Percentiles rank a stretch among this genome's conserved stretches.
Conservation (phyloP, 1,284 basidiomycete genomes). For the Anthracocystis setariae region DNA sequence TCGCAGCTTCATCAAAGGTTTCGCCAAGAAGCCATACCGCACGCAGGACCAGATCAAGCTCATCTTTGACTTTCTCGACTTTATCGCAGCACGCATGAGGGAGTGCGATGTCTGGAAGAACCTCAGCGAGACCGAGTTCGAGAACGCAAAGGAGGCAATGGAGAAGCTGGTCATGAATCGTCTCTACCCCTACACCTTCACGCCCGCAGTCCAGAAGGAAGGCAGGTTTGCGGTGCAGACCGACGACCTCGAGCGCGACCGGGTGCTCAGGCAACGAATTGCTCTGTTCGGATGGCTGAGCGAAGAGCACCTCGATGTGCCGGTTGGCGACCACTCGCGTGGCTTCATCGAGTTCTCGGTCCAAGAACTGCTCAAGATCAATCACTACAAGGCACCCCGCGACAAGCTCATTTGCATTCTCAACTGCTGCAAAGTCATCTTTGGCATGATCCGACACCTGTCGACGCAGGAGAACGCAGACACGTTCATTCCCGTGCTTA, state of each 20-base stretch:
- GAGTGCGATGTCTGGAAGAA: conserved; percentile 60
- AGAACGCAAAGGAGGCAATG: conserved; percentile 97
- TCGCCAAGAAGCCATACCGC: conserved; percentile 66
- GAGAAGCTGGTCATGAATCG: conserved; percentile 99
- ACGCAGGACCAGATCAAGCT: conserved; percentile 65
- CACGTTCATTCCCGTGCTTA: conserved; percentile 91
- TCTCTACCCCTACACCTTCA: conserved; percentile 73
- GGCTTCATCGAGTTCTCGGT: conserved; percentile 94
- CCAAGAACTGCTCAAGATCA: conserved; percentile 88
- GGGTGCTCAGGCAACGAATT: conserved; percentile 89
- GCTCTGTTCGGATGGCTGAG: conserved; percentile 88
- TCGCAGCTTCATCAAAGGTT: conserved; percentile 66
- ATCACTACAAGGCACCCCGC: conserved; percentile 96
- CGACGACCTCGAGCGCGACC: conserved; percentile 94
- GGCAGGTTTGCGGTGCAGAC: conserved; percentile 72
- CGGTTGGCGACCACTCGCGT: conserved; percentile 68
- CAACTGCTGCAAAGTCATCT: conserved; percentile 99
- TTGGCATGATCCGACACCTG: conserved; percentile 90
- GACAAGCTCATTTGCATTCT: conserved; percentile 98
- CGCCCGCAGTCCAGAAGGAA: conserved; percentile 63
- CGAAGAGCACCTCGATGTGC: conserved; percentile 83
- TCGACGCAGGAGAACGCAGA: conserved; percentile 73
- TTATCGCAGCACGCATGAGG: conserved; percentile 63
- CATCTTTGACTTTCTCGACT: conserved; percentile 67
- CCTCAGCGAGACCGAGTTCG: conserved; percentile 81